These are phyloP conservation scores for Melampsora americana DNA, from an alignment of 1,284 basidiomycete species.

Conservation along the genomic window DNA sequence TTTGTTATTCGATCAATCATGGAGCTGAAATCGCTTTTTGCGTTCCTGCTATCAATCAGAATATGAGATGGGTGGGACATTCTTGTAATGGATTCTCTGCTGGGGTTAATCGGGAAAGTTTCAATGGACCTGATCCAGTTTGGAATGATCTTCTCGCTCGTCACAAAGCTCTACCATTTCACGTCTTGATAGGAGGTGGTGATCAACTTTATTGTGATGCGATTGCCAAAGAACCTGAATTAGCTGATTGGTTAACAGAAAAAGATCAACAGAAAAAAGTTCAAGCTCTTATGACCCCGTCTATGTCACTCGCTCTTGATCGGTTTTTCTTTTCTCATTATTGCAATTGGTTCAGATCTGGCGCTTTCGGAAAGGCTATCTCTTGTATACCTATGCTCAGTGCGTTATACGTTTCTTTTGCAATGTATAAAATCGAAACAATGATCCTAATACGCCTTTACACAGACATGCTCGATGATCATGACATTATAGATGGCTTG, in stretches of 20 bases:
- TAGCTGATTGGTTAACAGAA: constrained; percentile 74
- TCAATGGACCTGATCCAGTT: constrained; percentile 59
- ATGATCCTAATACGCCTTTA: background rate
- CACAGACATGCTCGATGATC: constrained; percentile 62
- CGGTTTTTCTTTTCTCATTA: constrained; percentile 59
- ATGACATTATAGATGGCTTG: constrained; percentile 80
- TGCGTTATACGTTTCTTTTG: constrained; percentile 15
- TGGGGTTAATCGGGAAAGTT: constrained; percentile 64
- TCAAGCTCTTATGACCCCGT: constrained; percentile 64
- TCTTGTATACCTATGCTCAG: constrained; percentile 75
- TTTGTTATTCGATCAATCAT: constrained; percentile 64
- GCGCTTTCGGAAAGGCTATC: constrained; percentile 88
- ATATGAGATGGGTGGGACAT: constrained; percentile 86
- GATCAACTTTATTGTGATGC: constrained; percentile 64
- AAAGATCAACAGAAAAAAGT: constrained; percentile 66
- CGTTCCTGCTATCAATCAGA: constrained; percentile 75
- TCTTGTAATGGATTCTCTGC: constrained; percentile 64
- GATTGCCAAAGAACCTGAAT: constrained; percentile 57
- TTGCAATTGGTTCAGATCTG: constrained; percentile 67
- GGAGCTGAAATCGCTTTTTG: constrained; percentile 76
- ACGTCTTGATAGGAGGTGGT: constrained; percentile 72
- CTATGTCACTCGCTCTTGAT: constrained; percentile 75
- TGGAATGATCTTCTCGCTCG: constrained; percentile 85
- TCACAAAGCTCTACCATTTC: constrained; percentile 77
- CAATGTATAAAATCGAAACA: background rate